Percentiles rank a stretch among this genome's conserved stretches.
These are phyloP conservation scores for Epicoccum nigrum DNA, from an alignment of 2,329 filamentous ascomycete species.

Conservation along the genomic window DNA sequence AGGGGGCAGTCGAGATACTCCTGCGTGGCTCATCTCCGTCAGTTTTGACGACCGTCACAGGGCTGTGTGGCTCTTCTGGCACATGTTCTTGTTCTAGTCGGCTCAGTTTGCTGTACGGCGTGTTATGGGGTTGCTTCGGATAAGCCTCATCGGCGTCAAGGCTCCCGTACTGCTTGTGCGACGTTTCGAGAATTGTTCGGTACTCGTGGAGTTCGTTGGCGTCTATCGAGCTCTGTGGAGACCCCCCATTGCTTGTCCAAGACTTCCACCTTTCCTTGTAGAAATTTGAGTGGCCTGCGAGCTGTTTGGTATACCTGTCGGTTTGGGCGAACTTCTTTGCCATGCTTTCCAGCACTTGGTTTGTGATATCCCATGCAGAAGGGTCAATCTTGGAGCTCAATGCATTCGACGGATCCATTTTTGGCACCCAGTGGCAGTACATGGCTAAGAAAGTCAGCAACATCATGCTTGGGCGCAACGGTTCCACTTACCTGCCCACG, in stretches of 20 bases:
- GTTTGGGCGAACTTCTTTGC: constrained; percentile 24
- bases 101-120: constrained; percentile 21
- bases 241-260: constrained; percentile 24
- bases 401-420: constrained; percentile 67
- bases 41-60: constrained; percentile 1
- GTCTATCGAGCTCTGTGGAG: constrained; percentile 27
- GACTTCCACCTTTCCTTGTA: constrained; percentile 19
- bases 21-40: constrained; percentile 8
- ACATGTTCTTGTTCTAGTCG: constrained; percentile 25
- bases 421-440: constrained; percentile 70
- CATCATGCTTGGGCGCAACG: background rate
- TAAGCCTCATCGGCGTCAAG: constrained; percentile 3
- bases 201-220: constrained; percentile 29
- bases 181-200: constrained; percentile 21
- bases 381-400: constrained; percentile 46
- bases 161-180: constrained; percentile 31
- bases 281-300: constrained; percentile 15
- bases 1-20: constrained; percentile 4
- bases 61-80: constrained; percentile 7
- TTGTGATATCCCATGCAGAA: constrained; percentile 26
- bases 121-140: constrained; percentile 12
- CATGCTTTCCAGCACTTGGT: constrained; percentile 23
- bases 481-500: constrained; percentile 59
- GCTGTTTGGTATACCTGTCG: constrained; percentile 17
- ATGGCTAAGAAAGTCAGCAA: constrained; percentile 51